Evolutionary conservation across 2,329 filamentous ascomycete species (phyloP).

Genomic region (Chalaropsis ovoidea): DNA sequence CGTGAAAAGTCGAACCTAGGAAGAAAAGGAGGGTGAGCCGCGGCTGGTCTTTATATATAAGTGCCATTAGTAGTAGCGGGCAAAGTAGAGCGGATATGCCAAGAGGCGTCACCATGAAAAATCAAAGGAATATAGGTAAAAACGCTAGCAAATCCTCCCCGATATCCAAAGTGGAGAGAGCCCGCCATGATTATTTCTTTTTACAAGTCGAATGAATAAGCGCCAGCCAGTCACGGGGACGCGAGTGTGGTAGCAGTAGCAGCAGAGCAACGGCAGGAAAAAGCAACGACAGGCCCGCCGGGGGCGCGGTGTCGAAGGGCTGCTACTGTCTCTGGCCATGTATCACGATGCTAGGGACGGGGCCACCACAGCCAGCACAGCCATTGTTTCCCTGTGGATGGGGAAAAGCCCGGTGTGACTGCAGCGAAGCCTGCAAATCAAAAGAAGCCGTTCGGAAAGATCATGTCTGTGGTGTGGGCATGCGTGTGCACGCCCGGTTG

Average conservation of each 20-base stretch:
- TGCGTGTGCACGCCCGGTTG: too few species aligned
- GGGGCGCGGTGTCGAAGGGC: background rate
- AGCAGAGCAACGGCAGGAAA: background rate
- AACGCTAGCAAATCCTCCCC: slow-evolving; percentile 5
- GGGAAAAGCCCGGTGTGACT: background rate
- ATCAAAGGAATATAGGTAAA: background rate
- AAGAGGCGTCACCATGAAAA: background rate
- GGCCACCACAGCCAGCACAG: background rate
- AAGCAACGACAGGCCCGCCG: background rate
- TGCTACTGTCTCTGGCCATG: background rate
- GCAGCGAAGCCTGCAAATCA: background rate
- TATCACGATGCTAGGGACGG: background rate
- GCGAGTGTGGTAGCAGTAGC: background rate
- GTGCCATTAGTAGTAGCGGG: background rate
- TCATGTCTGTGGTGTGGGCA: background rate
- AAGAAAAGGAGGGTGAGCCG: background rate
- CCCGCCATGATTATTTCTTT: background rate
- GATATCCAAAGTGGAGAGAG: background rate
- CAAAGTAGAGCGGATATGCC: background rate
- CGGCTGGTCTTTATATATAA: background rate
- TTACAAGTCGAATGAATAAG: background rate
- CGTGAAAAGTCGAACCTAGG: background rate
- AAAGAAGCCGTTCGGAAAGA: background rate
- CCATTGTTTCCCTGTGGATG: background rate
- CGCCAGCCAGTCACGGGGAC: background rate